Evolutionary conservation across 805 yeast species (phyloP).

Genomic region (Monosporozyma aerobia): DNA sequence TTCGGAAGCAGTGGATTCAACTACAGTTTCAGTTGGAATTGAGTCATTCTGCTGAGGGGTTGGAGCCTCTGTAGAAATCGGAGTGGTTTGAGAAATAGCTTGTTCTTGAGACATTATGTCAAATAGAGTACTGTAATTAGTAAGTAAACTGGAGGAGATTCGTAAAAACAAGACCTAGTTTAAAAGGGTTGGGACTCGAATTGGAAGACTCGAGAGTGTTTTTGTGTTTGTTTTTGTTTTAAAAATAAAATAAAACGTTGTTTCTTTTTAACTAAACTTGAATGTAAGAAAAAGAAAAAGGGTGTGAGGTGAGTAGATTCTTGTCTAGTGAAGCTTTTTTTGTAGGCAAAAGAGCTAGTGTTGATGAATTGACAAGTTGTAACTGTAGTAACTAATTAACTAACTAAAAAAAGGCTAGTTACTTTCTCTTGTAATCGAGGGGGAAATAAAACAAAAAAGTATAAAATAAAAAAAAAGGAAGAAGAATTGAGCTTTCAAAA

Average conservation of each 20-base stretch:
- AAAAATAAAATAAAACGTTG: no score
- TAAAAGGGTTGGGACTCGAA: not conserved
- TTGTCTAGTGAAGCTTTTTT: not conserved
- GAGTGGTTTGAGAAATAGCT: conserved; percentile 1
- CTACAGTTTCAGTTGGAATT: conserved; percentile 3
- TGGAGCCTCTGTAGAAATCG: conserved; percentile 3
- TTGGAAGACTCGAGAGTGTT: not conserved
- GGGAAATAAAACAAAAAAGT: not conserved
- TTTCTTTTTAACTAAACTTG: not conserved
- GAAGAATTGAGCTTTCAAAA: not conserved
- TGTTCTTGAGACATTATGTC: conserved; percentile 5
- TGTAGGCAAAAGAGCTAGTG: not conserved
- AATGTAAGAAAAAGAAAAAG: not conserved
- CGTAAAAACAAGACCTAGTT: conserved; percentile 1
- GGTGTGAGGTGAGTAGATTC: not conserved
- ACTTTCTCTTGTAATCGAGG: not conserved
- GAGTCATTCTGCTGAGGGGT: conserved; percentile 1
- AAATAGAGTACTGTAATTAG: not conserved
- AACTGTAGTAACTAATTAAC: not conserved
- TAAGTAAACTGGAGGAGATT: conserved; percentile 1
- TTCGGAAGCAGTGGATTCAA: conserved; percentile 6
- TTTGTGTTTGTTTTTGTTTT: not conserved
- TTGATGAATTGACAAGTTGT: not conserved
- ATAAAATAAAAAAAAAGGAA: not conserved
- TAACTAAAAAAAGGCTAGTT: not conserved